Base-by-base conservation (phyloP, 164 flowering plant species). In the Vitis amurensis region DNA sequence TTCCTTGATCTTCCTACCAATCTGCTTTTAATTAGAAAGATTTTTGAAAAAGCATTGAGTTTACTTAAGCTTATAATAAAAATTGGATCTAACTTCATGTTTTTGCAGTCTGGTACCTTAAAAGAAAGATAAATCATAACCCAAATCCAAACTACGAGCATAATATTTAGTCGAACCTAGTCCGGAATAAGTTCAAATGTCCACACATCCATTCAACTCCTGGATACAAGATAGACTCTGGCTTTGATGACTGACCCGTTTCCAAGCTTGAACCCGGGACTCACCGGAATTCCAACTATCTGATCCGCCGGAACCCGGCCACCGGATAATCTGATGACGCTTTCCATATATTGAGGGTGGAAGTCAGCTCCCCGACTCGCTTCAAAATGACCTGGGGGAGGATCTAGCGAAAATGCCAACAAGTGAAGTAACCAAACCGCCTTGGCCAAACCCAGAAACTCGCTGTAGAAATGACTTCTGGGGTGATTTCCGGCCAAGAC, bases 401-500 rank as follows among this genome's bases (percentile, higher is more conserved):
- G 97, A 23, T 89, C 91, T 4, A 93, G 79, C 2, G 99, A 84
- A 68, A 93, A 95, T 1, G 98, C 96, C 62, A 95, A 81, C 84
- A 87, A 81, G 76, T 95, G 99, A 48, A 95, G 91, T 80, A 91
- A 77, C 99, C 99, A 95, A 47, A 92, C 80, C 0, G 92, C 83
- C 83, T 92, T 95, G 2, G 98, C 94, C 64, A 95, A 63, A 68
- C 71, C 79, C 77, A 93, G 70, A 68, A 93, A 93, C 76, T 82
- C 88, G 1, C 84, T 77, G 49, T 92, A 95, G 64, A 92, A 95
- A 76, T 79, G 79, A 67, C 80, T 95, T 80, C 97, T 78, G 0
- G 98, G 99, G 68, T 91, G 98, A 65, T 72, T 80, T 5, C 97
- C 98, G 12, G 80, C 91, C 52, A 77, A 12, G 48, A 93, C 84